These are phyloP conservation scores for Linum usitatissimum DNA, from an alignment of 345 rosid species.

Conservation along the genomic window DNA sequence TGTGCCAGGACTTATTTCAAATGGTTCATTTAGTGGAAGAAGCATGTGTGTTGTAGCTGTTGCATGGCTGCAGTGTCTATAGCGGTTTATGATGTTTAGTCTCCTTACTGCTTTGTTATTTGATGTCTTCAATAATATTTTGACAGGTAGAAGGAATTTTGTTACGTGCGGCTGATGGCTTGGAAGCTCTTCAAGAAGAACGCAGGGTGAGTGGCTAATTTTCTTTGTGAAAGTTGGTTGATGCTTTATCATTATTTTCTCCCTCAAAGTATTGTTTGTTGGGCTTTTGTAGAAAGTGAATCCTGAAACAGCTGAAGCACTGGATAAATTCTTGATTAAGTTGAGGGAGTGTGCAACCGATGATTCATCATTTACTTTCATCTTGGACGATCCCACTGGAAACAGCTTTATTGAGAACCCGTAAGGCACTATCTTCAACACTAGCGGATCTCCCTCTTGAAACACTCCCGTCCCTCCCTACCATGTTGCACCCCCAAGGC, in stretches of 20 bases:
- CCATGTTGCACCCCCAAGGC: no score
- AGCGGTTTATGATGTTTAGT: background rate
- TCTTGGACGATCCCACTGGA: slow-evolving; percentile 90
- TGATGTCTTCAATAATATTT: slow-evolving; percentile 9
- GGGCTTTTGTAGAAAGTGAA: slow-evolving; percentile 54
- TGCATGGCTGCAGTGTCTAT: background rate
- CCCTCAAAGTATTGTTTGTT: slow-evolving; percentile 9
- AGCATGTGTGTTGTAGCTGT: background rate
- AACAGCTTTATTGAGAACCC: slow-evolving; percentile 94
- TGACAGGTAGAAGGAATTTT: slow-evolving; percentile 73
- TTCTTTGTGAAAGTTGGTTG: background rate
- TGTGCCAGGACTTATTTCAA: background rate
- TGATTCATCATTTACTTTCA: slow-evolving; percentile 49
- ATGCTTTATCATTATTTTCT: background rate
- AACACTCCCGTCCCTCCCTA: no score
- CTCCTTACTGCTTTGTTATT: background rate
- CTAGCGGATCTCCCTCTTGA: background rate
- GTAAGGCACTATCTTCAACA: slow-evolving; percentile 31
- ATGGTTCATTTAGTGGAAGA: background rate
- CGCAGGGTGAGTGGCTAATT: slow-evolving; percentile 46
- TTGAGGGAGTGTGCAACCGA: slow-evolving; percentile 72
- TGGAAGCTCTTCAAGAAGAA: slow-evolving; percentile 82
- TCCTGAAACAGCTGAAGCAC: slow-evolving; percentile 81
- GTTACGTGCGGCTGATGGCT: slow-evolving; percentile 68
- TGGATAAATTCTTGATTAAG: slow-evolving; percentile 68